Evolutionary conservation across 495 filamentous ascomycete species (phyloP).

Genomic region (Glonium stellatum): DNA sequence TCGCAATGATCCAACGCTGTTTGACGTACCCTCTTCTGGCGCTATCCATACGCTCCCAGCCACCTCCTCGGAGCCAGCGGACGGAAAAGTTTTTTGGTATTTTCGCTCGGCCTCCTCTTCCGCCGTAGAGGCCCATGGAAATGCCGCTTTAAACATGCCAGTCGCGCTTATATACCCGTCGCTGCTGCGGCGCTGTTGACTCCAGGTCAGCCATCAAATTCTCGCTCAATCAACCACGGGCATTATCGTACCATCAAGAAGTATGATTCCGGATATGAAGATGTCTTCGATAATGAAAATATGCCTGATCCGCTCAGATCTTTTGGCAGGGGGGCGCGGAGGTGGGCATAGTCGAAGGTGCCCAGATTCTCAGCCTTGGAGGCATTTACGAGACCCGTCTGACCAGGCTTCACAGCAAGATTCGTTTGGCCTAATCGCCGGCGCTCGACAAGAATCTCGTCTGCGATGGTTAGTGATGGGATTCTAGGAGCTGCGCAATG

Average conservation of each 20-base stretch:
- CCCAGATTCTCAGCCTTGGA: constrained; percentile 65
- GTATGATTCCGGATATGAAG: constrained; percentile 71
- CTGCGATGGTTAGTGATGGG: constrained; percentile 42
- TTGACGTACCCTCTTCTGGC: constrained; percentile 62
- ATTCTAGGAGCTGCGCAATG: constrained; percentile 21
- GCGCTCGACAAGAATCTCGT: constrained; percentile 72
- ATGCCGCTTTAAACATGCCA: constrained; percentile 99
- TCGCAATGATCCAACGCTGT: neutral
- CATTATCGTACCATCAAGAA: constrained; percentile 73
- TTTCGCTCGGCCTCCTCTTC: constrained; percentile 85
- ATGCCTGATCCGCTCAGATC: constrained; percentile 82
- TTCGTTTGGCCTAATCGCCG: constrained; percentile 89
- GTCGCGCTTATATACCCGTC: constrained; percentile 94
- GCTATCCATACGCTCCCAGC: constrained; percentile 96
- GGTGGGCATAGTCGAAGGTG: constrained; percentile 89
- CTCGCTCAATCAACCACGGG: constrained; percentile 8
- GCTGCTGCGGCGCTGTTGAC: constrained; percentile 67
- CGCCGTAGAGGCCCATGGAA: constrained; percentile 77
- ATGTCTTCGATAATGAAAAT: constrained; percentile 57
- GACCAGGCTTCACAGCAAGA: constrained; percentile 67
- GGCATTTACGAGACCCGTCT: constrained; percentile 57
- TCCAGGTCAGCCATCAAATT: constrained; percentile 15
- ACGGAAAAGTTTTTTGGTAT: constrained; percentile 68
- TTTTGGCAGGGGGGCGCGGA: constrained; percentile 83
- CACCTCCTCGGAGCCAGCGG: constrained; percentile 82